Conservation (phyloP, 192 early-diverging fungal species). For the Pilaira anomala region DNA sequence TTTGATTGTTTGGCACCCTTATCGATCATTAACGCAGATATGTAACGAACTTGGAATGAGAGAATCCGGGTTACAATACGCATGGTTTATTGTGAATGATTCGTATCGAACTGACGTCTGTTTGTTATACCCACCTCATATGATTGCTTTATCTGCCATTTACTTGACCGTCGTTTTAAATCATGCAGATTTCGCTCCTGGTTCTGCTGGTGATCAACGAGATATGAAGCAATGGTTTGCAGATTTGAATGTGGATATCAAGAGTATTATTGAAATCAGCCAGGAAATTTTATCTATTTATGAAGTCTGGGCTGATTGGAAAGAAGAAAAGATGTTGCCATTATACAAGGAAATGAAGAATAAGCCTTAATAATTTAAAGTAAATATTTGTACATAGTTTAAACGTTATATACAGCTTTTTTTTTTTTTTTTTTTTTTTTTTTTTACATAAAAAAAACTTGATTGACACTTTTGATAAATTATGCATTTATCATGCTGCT, state of each 20-base stretch:
- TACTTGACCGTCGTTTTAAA: conserved; percentile 66
- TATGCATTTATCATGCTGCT: too few species aligned
- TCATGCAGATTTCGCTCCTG: conserved; percentile 39
- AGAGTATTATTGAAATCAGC: conserved; percentile 70
- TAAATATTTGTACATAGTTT: background rate
- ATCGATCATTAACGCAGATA: conserved; percentile 65
- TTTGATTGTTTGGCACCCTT: conserved; percentile 86
- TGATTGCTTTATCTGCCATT: conserved; percentile 80
- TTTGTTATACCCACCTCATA: conserved; percentile 85
- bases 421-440: too few species aligned
- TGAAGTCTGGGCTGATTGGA: conserved; percentile 62
- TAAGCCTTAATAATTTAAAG: conserved; percentile 6
- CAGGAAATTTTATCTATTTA: conserved; percentile 75
- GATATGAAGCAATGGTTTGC: conserved; percentile 81
- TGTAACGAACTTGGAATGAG: conserved; percentile 50
- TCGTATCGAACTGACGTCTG: conserved; percentile 74
- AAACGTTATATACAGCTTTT: background rate
- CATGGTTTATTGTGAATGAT: conserved; percentile 80
- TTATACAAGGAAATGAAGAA: conserved; percentile 43
- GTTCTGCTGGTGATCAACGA: conserved; percentile 41
- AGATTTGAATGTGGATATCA: conserved; percentile 75
- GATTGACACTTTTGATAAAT: too few species aligned
- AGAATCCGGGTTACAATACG: conserved; percentile 57
- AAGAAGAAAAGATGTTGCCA: conserved; percentile 53
- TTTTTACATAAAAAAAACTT: too few species aligned